phyloP scores from a whole-genome alignment of 2,329 filamentous ascomycete species.

The Aspergillus chevalieri region DNA sequence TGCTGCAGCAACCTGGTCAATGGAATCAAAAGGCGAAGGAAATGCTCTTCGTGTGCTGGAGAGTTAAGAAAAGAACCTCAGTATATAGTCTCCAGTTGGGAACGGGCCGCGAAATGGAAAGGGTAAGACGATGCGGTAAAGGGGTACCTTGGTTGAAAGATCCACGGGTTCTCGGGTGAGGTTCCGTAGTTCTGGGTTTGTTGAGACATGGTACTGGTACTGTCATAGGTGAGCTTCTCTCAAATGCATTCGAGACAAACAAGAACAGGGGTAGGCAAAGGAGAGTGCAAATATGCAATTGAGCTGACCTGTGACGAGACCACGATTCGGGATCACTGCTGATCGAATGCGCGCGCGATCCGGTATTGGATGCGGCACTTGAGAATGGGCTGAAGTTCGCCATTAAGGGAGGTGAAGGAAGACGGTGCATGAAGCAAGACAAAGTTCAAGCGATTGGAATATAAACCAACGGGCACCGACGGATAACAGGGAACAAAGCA shows the following conservation, averaged over 20 bases:
- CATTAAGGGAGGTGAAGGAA: slow-evolving; percentile 22
- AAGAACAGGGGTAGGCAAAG: neutral
- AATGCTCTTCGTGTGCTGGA: slow-evolving; percentile 27
- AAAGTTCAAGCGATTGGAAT: neutral
- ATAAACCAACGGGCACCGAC: no score
- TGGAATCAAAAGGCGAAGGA: slow-evolving; percentile 20
- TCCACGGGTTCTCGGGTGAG: slow-evolving; percentile 22
- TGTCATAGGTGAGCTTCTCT: slow-evolving; percentile 18
- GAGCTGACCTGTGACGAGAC: slow-evolving; percentile 32
- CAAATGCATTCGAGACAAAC: neutral
- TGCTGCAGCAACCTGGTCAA: slow-evolving; percentile 19
- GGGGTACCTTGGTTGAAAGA: slow-evolving; percentile 35
- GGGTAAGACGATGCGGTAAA: slow-evolving; percentile 2
- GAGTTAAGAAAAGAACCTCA: slow-evolving; percentile 12
- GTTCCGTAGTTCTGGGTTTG: slow-evolving; percentile 24
- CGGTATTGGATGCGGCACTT: slow-evolving; percentile 20
- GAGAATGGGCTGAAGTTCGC: slow-evolving; percentile 26
- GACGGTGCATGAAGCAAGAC: slow-evolving; percentile 25
- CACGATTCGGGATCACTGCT: slow-evolving; percentile 25
- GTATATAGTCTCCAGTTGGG: slow-evolving; percentile 1
- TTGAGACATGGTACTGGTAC: slow-evolving; percentile 22
- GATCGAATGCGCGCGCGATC: slow-evolving; percentile 24
- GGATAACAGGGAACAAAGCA: neutral
- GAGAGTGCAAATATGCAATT: slow-evolving; percentile 7
- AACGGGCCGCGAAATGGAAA: slow-evolving; percentile 1